Base-by-base conservation (phyloP, 768 basidiomycete species). In the Strobilomyces echinocephalus region DNA sequence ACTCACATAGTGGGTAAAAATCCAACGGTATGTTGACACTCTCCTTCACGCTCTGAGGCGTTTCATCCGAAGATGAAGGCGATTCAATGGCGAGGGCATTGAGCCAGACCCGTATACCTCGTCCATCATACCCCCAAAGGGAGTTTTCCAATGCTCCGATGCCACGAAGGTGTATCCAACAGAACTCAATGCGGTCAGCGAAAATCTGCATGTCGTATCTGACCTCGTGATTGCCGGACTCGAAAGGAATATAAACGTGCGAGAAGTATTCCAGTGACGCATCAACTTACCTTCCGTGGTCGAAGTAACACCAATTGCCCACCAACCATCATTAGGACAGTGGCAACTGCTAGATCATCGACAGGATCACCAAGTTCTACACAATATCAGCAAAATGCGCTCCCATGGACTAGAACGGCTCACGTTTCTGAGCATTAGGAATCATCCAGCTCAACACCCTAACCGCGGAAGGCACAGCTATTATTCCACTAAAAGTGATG, bases 131-230 rank as follows among this genome's bases (percentile, higher is more conserved):
- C 1, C 87, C 95, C 95, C 95, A 99, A 20, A 99, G 75, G 7
- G 95, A 97, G 72, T 99, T 99, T 67, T 98, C 95, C 44, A 99
- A 73, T 2, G 91, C 83, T 7, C 87, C 90, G 38, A 99, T 92
- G 2, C 95, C 95, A 36, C 88, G 83, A 40, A 99, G 76, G 74
- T 97, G 95, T 50, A 95, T 97, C 95, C 95, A 99, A 70, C 95
- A 99, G 65, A 97, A 94, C 66, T 99, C 95, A 59, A 98, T 91
- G n/a, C 87, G 83, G 56, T 97, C 92, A 0, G 95, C 93, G 41
- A 99, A 86, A 31, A 98, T 88, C 66, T 97, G 95, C 79, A 97
- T 86, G 70, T 97, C 95, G 64, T 99, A 99, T 61, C 87, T 91
- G 67, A 95, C 91, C 73, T 97, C 94, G 60, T 90, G 85, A 52